Evolutionary conservation across 345 rosid genomes (phyloP).

Genomic region (Anastatica hierochuntica): DNA sequence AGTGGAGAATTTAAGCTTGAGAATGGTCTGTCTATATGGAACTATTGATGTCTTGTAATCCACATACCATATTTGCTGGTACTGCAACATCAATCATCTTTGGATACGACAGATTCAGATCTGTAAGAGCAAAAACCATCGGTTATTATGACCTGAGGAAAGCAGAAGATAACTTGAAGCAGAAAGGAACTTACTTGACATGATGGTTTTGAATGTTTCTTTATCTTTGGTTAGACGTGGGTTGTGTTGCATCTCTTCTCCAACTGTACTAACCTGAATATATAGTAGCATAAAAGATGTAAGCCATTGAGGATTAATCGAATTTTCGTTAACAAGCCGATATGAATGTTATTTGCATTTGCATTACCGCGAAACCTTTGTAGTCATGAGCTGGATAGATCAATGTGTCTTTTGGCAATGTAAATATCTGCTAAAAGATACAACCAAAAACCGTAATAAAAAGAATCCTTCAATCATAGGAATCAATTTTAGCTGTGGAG

Average conservation of each 20-base stretch:
- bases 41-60: constrained; percentile 81
- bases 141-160: not conserved
- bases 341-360: no score
- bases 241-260: constrained; percentile 73
- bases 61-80: constrained; percentile 82
- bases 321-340: no score
- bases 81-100: constrained; percentile 85
- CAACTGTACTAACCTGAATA: constrained; percentile 96
- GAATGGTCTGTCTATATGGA: not conserved
- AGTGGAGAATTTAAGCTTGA: no score
- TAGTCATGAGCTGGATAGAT: constrained; percentile 94
- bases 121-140: constrained; percentile 23
- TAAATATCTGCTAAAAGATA: constrained; percentile 52
- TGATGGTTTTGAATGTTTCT: constrained; percentile 70
- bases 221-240: constrained; percentile 77
- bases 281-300: no score
- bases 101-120: constrained; percentile 75
- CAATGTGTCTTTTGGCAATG: constrained; percentile 75
- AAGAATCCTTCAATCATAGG: not conserved
- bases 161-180: no score
- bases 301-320: no score
- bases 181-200: constrained; percentile 57
- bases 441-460: not conserved
- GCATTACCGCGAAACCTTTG: constrained; percentile 76
- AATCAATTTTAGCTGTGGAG: not conserved